A percentile compares a stretch with the other conserved stretches of the same genome.
phyloP scores from a whole-genome alignment of 305 asterid genomes.

The Solanum chacoense region DNA sequence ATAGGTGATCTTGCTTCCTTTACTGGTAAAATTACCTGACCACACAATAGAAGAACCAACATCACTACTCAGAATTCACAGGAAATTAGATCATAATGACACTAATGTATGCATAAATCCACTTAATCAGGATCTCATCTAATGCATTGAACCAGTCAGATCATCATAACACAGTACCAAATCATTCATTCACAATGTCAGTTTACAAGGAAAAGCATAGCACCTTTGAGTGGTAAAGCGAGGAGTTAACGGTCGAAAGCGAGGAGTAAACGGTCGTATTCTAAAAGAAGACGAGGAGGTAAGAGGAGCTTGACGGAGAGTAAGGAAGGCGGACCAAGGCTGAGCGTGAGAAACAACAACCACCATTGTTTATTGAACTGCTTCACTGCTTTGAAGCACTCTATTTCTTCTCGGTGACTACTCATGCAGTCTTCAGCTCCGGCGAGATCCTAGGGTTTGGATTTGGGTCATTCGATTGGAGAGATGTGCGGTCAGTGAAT shows the following conservation, averaged over 20 bases:
- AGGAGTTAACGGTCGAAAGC: slow-evolving; percentile 42
- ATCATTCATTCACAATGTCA: background rate
- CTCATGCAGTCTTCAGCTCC: slow-evolving; percentile 46
- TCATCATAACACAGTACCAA: background rate
- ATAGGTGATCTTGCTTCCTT: background rate
- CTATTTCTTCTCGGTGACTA: slow-evolving; percentile 19
- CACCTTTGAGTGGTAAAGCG: slow-evolving; percentile 35
- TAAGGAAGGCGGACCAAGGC: slow-evolving; percentile 17
- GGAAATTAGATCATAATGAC: background rate
- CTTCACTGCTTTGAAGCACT: slow-evolving; percentile 26
- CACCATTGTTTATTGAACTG: slow-evolving; percentile 21
- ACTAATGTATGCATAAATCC: background rate
- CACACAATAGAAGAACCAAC: background rate
- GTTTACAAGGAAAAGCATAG: background rate
- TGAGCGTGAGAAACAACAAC: slow-evolving; percentile 33
- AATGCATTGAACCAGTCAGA: background rate
- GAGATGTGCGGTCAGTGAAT: background rate
- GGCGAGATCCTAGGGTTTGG: background rate
- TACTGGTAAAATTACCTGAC: background rate
- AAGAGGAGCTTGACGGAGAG: slow-evolving; percentile 20
- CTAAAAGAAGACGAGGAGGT: slow-evolving; percentile 33
- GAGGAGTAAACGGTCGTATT: slow-evolving; percentile 14
- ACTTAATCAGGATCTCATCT: background rate
- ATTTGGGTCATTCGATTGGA: background rate
- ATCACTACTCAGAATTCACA: background rate